Percentiles rank a stretch among this genome's conserved stretches.
These are phyloP conservation scores for Saitozyma sp. DNA, from an alignment of 768 basidiomycete species.

Conservation along the genomic window DNA sequence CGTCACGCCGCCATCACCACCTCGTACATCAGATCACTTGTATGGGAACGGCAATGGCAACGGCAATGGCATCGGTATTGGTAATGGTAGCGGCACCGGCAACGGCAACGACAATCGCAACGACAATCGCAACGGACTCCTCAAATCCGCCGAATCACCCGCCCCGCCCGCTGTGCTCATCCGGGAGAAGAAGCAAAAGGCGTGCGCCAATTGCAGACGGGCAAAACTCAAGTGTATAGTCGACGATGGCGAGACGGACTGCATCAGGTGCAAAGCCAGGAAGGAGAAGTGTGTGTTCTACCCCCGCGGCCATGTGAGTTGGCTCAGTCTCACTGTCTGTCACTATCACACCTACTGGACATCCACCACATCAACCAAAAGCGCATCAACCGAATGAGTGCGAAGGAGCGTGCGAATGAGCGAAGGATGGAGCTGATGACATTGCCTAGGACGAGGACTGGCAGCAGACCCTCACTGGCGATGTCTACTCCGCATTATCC, in stretches of 20 bases:
- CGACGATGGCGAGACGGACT: slow-evolving; percentile 27
- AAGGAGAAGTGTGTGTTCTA: slow-evolving; percentile 38
- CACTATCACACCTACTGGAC: no score
- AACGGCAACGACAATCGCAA: no score
- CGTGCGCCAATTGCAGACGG: slow-evolving; percentile 38
- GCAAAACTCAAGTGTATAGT: slow-evolving; percentile 42
- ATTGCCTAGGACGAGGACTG: slow-evolving; percentile 35
- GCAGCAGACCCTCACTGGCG: slow-evolving; percentile 32
- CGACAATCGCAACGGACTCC: no score
- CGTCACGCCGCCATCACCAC: no score
- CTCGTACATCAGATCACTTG: no score
- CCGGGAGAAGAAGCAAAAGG: slow-evolving; percentile 44
- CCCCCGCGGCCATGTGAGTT: slow-evolving; percentile 32
- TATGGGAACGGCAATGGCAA: neutral
- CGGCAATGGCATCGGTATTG: no score
- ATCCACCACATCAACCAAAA: no score
- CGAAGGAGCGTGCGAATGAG: neutral
- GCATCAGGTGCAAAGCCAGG: slow-evolving; percentile 32
- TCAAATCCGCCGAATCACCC: neutral
- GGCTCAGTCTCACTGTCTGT: neutral
- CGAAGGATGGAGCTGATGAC: neutral
- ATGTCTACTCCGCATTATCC: slow-evolving; percentile 24
- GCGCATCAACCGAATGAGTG: neutral
- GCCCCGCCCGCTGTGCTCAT: slow-evolving; percentile 22
- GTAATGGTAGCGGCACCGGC: neutral